Evolutionary conservation across 805 yeast species (phyloP), one percentile per base, ranked within the genome.

Genomic region (Lachancea cidri): DNA sequence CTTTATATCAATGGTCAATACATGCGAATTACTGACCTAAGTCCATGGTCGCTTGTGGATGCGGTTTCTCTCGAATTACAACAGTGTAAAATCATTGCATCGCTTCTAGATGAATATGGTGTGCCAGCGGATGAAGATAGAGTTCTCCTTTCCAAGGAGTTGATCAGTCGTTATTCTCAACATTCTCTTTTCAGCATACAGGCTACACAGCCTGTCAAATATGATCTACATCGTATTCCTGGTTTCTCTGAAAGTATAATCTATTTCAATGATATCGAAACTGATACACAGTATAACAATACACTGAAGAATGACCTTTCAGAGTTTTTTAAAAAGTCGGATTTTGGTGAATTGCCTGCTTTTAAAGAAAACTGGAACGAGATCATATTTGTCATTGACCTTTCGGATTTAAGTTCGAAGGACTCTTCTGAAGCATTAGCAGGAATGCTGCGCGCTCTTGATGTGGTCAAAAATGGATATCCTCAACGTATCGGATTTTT

Each of bases 401-500:
- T 87, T 16, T 65, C 79, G 2, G 46, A 43, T 13, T 30, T 58
- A 14, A 39, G 46, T 17, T 31, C 46, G 17, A 65, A 66, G 11
- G 63, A 52, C 20, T 47, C 50, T 1, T 35, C 41, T 24, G 49
- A 66, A 2, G 82, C 84, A 44, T 52, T 81, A 15, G 57, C 66
- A 14, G 75, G 73, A 1, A 58, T 81, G 20, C 61, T 73, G 15
- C 67, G 81, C 6, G 66, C 79, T 25, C 52, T 81, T 2, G 68
- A 71, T 18, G 60, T 74, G 2, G 65, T 79, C 2, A 53, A 72
- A 9, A 72, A 76, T 33, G 77, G 78, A 1, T 70, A 84, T 14
- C 86, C 96, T 0, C 83, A 88, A 48, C 83, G 89, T 59, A 55
- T 91, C 38, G 98, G 97, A 5, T 47, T 91, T 2, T 66, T 91